Evolutionary conservation across 495 filamentous ascomycete species (phyloP).

Genomic region (Penicillium salamii): DNA sequence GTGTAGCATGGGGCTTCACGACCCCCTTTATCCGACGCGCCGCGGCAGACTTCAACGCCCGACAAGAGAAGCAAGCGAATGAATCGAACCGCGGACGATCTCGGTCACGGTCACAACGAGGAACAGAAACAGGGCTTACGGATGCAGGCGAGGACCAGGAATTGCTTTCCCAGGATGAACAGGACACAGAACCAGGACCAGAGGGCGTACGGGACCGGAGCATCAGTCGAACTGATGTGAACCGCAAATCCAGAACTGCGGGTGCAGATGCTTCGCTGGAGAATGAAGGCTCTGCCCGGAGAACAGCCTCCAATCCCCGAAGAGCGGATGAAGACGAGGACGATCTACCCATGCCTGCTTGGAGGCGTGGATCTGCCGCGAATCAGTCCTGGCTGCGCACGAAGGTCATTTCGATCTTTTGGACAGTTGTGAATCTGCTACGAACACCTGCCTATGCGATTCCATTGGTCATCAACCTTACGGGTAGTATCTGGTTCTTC

Average conservation of each 20-base stretch:
- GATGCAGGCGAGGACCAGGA: constrained; percentile 21
- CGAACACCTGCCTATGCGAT: constrained; percentile 78
- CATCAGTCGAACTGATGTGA: constrained; percentile 8
- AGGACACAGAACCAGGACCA: constrained; percentile 3
- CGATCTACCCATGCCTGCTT: constrained; percentile 22
- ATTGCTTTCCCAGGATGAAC: constrained; percentile 11
- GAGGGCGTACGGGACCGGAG: constrained; percentile 16
- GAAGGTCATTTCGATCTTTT: constrained; percentile 57
- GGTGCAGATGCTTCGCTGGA: neutral
- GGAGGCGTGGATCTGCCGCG: constrained; percentile 15
- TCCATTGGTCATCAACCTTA: constrained; percentile 84
- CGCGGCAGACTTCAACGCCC: constrained; percentile 56
- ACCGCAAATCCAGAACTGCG: neutral
- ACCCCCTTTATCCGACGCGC: constrained; percentile 60
- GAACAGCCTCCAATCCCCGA: neutral
- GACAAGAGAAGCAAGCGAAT: constrained; percentile 32
- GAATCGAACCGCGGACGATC: constrained; percentile 10
- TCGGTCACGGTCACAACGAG: constrained; percentile 7
- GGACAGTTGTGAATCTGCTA: constrained; percentile 75
- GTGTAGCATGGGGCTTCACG: constrained; percentile 76
- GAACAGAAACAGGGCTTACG: neutral
- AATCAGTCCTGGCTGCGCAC: constrained; percentile 47
- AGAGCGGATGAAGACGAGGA: constrained; percentile 19
- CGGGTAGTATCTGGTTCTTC: constrained; percentile 97
- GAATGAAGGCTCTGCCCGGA: neutral